Evolutionary conservation across 2,329 filamentous ascomycete genomes (phyloP), one percentile per base, ranked within the genome.

Genomic region (Didymella keratinophila): DNA sequence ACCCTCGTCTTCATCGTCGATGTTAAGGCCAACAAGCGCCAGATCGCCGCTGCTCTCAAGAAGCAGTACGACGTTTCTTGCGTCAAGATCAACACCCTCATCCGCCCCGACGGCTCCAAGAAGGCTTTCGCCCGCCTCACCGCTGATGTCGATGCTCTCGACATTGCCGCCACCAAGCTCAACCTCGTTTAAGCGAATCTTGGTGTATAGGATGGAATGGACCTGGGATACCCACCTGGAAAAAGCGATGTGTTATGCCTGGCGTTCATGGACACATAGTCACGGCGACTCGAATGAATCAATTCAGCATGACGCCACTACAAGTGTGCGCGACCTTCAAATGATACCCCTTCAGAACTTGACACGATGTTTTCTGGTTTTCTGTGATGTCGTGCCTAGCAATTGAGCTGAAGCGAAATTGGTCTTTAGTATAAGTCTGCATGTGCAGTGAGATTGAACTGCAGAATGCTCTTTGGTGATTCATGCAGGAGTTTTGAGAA

Each of bases 91-190:
- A 99, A 99, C 89, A 99, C 95, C 73, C 88, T 99, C 73, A 93
- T 99, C 86, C 91, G 93, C 81, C 95, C 95, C 68, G 93, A 99
- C 79, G 95, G 95, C 77, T 87, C 89, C 78, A 99, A 99, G 92
- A 99, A 99, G 91, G 95, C 95, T 65, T 99, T 95, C 79, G 93
- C 91, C 78, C 91, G 94, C 80, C 88, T 99, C 70, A 98, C 95
- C 58, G 84, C 93, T 65, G 95, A 99, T 81, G 93, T 98, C 73
- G 95, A 99, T 82, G 95, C 95, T 78, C 90, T 99, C 74, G 95
- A 99, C 84, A 97, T 99, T 83, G 96, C 95, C 68, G 96, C 95
- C 77, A 98, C 95, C 83, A 99, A 98, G 90, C 89, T 99, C 74
- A 90, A 90, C 74, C 95, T 99, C 78, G 95, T 98, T 80, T 98